A percentile compares a stretch with the other conserved stretches of the same genome.
Evolutionary conservation across 371 early-diverging fungal genomes (phyloP).

Genomic region (Mucor lusitanicus): DNA sequence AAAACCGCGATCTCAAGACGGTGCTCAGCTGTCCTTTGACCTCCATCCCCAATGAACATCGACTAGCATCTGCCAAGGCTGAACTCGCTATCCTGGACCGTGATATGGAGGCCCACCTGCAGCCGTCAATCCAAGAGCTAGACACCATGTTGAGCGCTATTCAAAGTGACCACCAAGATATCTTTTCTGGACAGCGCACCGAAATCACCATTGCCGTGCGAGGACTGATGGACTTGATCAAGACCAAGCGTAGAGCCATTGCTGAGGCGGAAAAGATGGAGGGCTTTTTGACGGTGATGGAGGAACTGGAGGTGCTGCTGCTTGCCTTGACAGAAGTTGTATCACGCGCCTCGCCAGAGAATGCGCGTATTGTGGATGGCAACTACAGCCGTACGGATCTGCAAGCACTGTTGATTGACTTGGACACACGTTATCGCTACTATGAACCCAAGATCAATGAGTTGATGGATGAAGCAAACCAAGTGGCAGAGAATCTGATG

Average conservation of each 20-base stretch:
- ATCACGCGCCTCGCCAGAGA: constrained; percentile 38
- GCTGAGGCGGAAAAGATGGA: constrained; percentile 45
- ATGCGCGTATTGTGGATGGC: constrained; percentile 36
- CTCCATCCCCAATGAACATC: constrained; percentile 46
- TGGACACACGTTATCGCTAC: constrained; percentile 57
- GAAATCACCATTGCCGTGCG: constrained; percentile 45
- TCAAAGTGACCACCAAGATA: constrained; percentile 17
- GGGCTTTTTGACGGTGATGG: constrained; percentile 45
- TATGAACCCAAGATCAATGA: constrained; percentile 57
- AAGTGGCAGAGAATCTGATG: constrained; percentile 44
- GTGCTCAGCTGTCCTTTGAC: constrained; percentile 38
- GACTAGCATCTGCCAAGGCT: constrained; percentile 36
- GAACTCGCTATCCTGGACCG: constrained; percentile 46
- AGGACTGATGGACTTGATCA: constrained; percentile 36
- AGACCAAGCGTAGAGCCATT: constrained; percentile 44
- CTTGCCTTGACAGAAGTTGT: constrained; percentile 49
- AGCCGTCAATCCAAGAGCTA: constrained; percentile 37
- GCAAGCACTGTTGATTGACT: constrained; percentile 56
- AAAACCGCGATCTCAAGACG: constrained; percentile 26
- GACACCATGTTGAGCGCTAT: constrained; percentile 38
- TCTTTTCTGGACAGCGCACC: constrained; percentile 43
- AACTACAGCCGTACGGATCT: constrained; percentile 49
- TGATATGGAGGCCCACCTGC: constrained; percentile 44
- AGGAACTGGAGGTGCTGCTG: constrained; percentile 52
- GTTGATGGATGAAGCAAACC: constrained; percentile 47